Evolutionary conservation across 805 yeast species (phyloP), one percentile per base, ranked within the genome.

Genomic region (Lipomyces yamanashiensis): DNA sequence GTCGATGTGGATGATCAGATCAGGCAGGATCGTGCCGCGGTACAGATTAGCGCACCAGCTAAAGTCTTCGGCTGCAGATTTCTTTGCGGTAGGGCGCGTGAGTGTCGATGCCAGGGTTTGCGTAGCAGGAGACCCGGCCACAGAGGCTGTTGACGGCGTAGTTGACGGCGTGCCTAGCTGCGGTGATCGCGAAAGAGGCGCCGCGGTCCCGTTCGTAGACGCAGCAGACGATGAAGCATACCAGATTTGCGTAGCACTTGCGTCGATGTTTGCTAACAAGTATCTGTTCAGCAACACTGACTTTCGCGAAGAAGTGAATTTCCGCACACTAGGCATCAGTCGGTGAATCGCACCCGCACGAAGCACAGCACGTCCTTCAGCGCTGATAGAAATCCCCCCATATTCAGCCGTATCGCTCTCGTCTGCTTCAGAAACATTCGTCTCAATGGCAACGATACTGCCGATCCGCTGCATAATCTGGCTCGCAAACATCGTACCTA

Each of bases 21-120:
- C 69, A 10, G 69, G 69, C 44, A 52, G 50, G 10, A 62, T 34
- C 8, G 59, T 37, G 19, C 66, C 67, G 12, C 66, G 61, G 47
- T 56, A 64, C 17, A 66, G 39, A 39, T 43, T 54, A 21, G 61
- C 62, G 23, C 63, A 47, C 69, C 69, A 66, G 9, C 44, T 17
- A 54, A 54, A 66, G 33, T 56, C 58, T 12, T 59, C 67, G 6
- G 51, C 54, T 19, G 39, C 49, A 4, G 41, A 34, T 9, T n/a
- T 37, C 34, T 44, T 49, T 2, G 17, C 5, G 28, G 28, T 5
- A 28, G 5, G 28, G 28, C 28, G 28, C 28, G 28, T 28, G 28
- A 28, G 28, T 28, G 28, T 2, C 28, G 5, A 28, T 28, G 5
- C 28, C 28, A 5, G 28, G 28, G 28, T 28, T 28, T 28, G 28